phyloP scores from a whole-genome alignment of 768 basidiomycete species.

The Russula lepida region DNA sequence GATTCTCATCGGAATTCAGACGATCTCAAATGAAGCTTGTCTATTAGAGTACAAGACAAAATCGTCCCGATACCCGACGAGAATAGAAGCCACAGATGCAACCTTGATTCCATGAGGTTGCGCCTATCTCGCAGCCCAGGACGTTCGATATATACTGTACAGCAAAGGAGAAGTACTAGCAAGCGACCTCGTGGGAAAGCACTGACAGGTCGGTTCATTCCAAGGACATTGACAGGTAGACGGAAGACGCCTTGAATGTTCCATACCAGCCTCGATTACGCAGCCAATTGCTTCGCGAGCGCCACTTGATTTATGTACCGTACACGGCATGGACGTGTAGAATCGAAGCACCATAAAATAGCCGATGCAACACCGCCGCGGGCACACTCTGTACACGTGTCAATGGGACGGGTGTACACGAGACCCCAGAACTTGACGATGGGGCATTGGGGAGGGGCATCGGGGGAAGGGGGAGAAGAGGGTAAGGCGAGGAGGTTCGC shows the following conservation, averaged over 20 bases:
- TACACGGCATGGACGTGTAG: constrained; percentile 1
- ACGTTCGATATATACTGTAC: not conserved
- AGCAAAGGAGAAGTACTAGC: not conserved
- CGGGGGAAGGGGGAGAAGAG: not conserved
- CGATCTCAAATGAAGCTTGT: not conserved
- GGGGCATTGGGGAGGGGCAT: not conserved
- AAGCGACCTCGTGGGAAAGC: not conserved
- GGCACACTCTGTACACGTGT: constrained; percentile 3
- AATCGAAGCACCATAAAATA: constrained; percentile 11
- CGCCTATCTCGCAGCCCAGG: not conserved
- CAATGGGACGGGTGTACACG: not conserved
- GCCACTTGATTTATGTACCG: constrained; percentile 6
- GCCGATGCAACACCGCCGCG: constrained; percentile 3
- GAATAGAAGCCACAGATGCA: not conserved
- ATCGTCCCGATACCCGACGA: not conserved
- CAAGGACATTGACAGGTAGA: not conserved
- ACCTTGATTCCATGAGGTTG: not conserved
- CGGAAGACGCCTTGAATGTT: not conserved
- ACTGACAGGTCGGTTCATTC: not conserved
- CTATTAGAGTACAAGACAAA: not conserved
- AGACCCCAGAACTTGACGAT: not conserved
- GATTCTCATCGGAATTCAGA: not conserved
- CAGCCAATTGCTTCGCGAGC: not conserved
- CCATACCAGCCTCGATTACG: not conserved
- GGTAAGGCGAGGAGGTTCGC: not conserved